These are phyloP conservation scores for Alternaria arbusti DNA, from an alignment of 2,329 filamentous ascomycete species.

Conservation along the genomic window DNA sequence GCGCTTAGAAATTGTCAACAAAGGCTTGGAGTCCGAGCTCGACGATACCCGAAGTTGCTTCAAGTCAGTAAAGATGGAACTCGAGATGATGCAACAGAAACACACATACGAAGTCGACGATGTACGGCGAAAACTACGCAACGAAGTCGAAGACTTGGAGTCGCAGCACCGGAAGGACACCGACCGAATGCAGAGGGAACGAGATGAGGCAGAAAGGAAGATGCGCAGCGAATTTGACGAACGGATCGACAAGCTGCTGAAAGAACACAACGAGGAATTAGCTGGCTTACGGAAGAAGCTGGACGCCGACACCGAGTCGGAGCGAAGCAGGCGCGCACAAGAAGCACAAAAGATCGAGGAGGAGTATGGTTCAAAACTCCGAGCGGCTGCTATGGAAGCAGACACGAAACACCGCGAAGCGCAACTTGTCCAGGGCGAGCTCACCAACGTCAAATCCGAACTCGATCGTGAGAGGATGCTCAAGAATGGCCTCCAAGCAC, in stretches of 20 bases:
- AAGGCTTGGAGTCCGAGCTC: constrained; percentile 70
- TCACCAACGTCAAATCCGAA: constrained; percentile 56
- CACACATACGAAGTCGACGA: constrained; percentile 61
- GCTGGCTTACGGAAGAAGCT: constrained; percentile 68
- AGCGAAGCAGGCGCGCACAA: constrained; percentile 63
- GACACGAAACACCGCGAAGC: constrained; percentile 63
- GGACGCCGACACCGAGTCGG: constrained; percentile 70
- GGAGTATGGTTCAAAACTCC: constrained; percentile 61
- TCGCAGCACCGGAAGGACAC: constrained; percentile 63
- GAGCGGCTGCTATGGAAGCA: constrained; percentile 64
- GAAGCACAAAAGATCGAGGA: constrained; percentile 71
- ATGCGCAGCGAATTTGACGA: constrained; percentile 54
- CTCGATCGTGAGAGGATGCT: constrained; percentile 66
- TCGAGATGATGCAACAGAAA: constrained; percentile 60
- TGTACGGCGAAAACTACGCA: constrained; percentile 60
- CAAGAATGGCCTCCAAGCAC: constrained; percentile 64
- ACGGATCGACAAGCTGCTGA: constrained; percentile 65
- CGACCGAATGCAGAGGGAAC: constrained; percentile 61
- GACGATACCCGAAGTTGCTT: constrained; percentile 65
- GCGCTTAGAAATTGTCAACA: constrained; percentile 60
- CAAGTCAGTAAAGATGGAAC: constrained; percentile 54
- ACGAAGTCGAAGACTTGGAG: constrained; percentile 62
- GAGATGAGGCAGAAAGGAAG: constrained; percentile 53
- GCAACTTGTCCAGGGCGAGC: constrained; percentile 55
- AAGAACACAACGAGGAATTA: constrained; percentile 71